Evolutionary conservation across 441 rosid species (phyloP).

Genomic region (Metrosideros polymorpha): DNA sequence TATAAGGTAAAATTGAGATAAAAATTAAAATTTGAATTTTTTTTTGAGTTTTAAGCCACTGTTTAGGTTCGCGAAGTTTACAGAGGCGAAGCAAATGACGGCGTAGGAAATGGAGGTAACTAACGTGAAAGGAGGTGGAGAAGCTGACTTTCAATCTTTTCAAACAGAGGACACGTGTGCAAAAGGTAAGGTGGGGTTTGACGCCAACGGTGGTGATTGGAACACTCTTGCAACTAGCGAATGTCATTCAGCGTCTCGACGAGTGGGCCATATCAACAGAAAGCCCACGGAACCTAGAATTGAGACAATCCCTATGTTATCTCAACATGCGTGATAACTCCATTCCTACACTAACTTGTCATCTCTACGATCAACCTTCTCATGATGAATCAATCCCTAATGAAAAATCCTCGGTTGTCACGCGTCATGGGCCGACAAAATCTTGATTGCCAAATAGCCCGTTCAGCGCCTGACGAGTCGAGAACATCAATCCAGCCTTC

Average conservation of each 20-base stretch:
- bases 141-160: background rate
- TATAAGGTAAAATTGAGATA: too few relatives aligned
- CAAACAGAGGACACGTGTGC: background rate
- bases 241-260: background rate
- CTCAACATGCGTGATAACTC: background rate
- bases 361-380: background rate
- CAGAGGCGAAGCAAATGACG: background rate
- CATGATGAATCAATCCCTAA: background rate
- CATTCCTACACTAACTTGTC: background rate
- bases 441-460: too few relatives aligned
- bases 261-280: background rate
- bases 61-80: background rate
- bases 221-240: background rate
- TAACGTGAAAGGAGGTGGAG: background rate
- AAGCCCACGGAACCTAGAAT: background rate
- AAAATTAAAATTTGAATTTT: too few relatives aligned
- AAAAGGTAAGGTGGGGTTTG: background rate
- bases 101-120: background rate
- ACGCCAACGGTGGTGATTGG: background rate
- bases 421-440: too few relatives aligned
- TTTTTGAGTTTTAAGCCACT: too few relatives aligned
- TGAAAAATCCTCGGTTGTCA: background rate
- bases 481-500: too few relatives aligned
- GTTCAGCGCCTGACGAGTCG: too few relatives aligned
- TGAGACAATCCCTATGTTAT: background rate